Base-by-base conservation (phyloP, 305 asterid genomes). In the Fraxinus sp. region DNA sequence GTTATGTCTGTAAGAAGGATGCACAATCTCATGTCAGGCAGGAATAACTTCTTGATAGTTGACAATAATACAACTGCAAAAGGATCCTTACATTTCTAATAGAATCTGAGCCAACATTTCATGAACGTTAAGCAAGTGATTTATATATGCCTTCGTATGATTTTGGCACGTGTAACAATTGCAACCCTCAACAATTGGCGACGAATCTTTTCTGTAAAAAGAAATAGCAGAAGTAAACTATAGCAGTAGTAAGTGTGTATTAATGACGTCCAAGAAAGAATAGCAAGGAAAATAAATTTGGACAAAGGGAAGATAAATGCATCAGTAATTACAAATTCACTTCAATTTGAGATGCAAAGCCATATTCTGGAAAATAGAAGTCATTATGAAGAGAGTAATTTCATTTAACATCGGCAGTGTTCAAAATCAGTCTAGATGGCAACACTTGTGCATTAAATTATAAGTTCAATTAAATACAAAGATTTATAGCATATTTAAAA, bases 31-130 rank as follows among this genome's bases (percentile, higher is more conserved):
- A 30, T 5, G 75, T 87, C 55, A 46, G 52, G 52, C 3, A 86
- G 79, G 77, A 18, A 83, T 64, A 30, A 82, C 62, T 18, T 49
- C 57, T 37, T 36, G 80, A 37, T 73, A 59, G 37, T 28, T 37
- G 82, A 43, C 73, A 84, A 41, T 14, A 75, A 33, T 36, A 62
- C 18, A 32, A 77, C n/a, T 20, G 43, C 30, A 75, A 76, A 49
- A 57, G 49, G 72, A 20, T 28, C 70, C 91, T 0, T 91, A 93
- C 98, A 96, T 94, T 89, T 96, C 98, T 81, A 96, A 62, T 68
- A 96, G 92, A 83, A 92, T 93, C 81, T 90, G 97, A 37, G 97
- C 98, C 93, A 96, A 78, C 99, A 96, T 94, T 86, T 96, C 99
- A 71, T 94, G 99, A 62, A 90, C 97, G 32, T 92, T 96, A 85